Percentiles rank a stretch among this genome's conserved stretches.
phyloP scores from a whole-genome alignment of 257 asterid species.

The Avicennia marina region DNA sequence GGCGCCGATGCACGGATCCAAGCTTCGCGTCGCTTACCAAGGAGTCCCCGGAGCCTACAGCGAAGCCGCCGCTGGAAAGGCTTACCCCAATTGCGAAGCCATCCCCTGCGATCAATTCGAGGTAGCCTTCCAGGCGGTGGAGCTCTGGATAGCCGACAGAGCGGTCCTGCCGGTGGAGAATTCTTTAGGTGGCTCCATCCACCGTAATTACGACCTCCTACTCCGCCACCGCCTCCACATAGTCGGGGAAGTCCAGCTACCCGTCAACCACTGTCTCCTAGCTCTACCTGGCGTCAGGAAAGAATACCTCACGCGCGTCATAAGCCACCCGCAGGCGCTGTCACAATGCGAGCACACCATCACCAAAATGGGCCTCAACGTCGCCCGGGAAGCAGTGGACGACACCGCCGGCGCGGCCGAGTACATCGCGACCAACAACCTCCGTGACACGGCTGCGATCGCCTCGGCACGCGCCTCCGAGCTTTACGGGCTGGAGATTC shows the following conservation, averaged over 20 bases:
- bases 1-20: slow-evolving; percentile 82
- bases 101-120: slow-evolving; percentile 92
- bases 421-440: slow-evolving; percentile 52
- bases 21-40: slow-evolving; percentile 80
- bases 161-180: slow-evolving; percentile 90
- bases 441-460: slow-evolving; percentile 77
- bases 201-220: slow-evolving; percentile 91
- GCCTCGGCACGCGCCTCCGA: slow-evolving; percentile 90
- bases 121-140: slow-evolving; percentile 85
- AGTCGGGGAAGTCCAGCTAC: slow-evolving; percentile 87
- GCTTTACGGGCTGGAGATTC: slow-evolving; percentile 57
- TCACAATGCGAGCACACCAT: slow-evolving; percentile 84
- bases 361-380: slow-evolving; percentile 51
- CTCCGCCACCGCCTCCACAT: slow-evolving; percentile 97
- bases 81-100: slow-evolving; percentile 78
- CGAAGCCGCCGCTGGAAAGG: slow-evolving; percentile 87
- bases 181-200: slow-evolving; percentile 89
- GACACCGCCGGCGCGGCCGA: slow-evolving; percentile 94
- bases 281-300: slow-evolving; percentile 72
- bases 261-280: slow-evolving; percentile 84
- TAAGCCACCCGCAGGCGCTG: slow-evolving; percentile 89
- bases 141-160: slow-evolving; percentile 86
- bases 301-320: slow-evolving; percentile 60
- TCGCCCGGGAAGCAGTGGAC: slow-evolving; percentile 72
- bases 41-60: slow-evolving; percentile 93